phyloP scores from a whole-genome alignment of 2,329 filamentous ascomycete genomes.

The Cadophora sp. region DNA sequence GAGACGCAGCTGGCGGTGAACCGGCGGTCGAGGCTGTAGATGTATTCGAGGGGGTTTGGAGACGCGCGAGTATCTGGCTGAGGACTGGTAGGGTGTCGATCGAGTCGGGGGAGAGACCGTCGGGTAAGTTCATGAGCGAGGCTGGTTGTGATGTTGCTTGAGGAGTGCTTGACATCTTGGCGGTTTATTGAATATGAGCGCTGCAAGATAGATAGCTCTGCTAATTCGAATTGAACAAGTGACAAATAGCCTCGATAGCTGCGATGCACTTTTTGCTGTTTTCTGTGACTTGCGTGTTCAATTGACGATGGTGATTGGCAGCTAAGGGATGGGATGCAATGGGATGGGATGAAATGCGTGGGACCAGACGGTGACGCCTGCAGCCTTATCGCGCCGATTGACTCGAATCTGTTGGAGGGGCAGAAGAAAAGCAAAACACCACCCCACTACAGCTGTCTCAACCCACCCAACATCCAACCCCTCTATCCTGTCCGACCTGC shows the following conservation, averaged over 20 bases:
- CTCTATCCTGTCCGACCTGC: not conserved
- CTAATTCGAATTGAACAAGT: not conserved
- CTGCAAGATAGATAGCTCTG: not conserved
- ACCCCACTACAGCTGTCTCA: conserved; percentile 33
- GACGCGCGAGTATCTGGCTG: conserved; percentile 76
- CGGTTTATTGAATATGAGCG: not conserved
- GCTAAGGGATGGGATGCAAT: conserved; percentile 1
- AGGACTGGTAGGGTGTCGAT: conserved; percentile 89
- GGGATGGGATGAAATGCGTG: not conserved
- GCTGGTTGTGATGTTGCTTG: conserved; percentile 44
- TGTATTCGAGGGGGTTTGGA: conserved; percentile 58
- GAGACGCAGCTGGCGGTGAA: conserved; percentile 43
- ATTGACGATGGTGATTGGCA: conserved; percentile 5
- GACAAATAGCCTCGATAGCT: not conserved
- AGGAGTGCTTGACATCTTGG: conserved; percentile 21
- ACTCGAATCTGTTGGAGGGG: conserved; percentile 30
- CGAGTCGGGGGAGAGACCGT: conserved; percentile 77
- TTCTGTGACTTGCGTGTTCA: not conserved
- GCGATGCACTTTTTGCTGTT: not conserved
- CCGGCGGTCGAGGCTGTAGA: conserved; percentile 39
- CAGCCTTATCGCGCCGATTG: conserved; percentile 30
- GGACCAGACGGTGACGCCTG: not conserved
- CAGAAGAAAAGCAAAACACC: conserved; percentile 31
- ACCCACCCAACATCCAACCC: conserved; percentile 16
- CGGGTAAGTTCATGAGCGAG: conserved; percentile 50